These are phyloP conservation scores for Kwoniella heveanensis DNA, from an alignment of 768 basidiomycete species.

Conservation along the genomic window DNA sequence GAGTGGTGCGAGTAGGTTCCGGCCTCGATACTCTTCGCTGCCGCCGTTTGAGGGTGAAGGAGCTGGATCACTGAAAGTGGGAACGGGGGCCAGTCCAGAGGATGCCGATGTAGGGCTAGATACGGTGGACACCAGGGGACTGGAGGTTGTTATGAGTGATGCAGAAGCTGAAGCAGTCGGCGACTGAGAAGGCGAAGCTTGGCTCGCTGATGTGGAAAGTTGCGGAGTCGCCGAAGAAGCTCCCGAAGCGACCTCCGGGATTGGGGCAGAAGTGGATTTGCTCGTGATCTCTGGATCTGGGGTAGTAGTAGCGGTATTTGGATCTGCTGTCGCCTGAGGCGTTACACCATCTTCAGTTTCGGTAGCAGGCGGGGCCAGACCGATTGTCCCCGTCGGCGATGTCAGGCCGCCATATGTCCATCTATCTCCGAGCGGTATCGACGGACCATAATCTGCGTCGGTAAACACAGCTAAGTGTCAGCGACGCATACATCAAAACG, in stretches of 20 bases:
- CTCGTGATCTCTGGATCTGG: too few species aligned
- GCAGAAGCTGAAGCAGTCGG: neutral
- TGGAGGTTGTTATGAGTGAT: neutral
- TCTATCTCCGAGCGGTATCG: slow-evolving; percentile 37
- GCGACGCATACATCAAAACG: too few species aligned
- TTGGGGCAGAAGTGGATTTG: too few species aligned
- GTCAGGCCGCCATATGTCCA: slow-evolving; percentile 42
- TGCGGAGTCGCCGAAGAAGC: too few species aligned
- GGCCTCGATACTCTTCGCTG: neutral
- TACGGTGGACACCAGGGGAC: neutral
- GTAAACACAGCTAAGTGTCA: too few species aligned
- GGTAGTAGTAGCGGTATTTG: too few species aligned
- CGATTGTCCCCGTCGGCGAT: slow-evolving; percentile 24
- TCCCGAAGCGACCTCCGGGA: too few species aligned
- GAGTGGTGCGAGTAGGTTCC: slow-evolving; percentile 8
- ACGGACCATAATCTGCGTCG: slow-evolving; percentile 41
- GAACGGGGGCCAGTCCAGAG: neutral
- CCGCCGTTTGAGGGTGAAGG: neutral
- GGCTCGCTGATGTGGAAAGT: too few species aligned
- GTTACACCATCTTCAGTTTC: neutral
- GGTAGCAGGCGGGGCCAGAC: slow-evolving; percentile 1
- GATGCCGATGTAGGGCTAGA: neutral
- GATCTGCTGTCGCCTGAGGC: neutral
- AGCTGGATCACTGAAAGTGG: neutral
- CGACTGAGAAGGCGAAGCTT: too few species aligned